phyloP scores from a whole-genome alignment of 768 basidiomycete species.

The Pisolithus orientalis region DNA sequence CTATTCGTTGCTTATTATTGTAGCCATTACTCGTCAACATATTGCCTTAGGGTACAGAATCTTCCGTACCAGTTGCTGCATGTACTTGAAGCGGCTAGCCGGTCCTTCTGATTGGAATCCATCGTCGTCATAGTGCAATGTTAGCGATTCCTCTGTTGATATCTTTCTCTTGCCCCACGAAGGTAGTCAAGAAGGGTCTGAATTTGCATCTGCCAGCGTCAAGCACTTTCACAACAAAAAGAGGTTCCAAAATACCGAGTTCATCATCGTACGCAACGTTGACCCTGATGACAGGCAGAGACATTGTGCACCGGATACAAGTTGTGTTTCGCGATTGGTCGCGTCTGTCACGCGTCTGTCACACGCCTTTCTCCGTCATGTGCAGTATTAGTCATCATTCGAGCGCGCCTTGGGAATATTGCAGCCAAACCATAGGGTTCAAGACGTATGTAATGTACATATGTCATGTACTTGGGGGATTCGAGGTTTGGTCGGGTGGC shows the following conservation, averaged over 20 bases:
- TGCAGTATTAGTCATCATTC: too few relatives aligned
- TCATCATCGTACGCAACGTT: constrained; percentile 66
- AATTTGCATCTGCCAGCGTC: constrained; percentile 55
- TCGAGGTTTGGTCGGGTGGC: too few relatives aligned
- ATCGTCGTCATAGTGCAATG: constrained; percentile 58
- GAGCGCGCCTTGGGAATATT: too few relatives aligned
- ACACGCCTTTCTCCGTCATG: constrained; percentile 3
- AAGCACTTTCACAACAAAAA: neutral
- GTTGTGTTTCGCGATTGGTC: constrained; percentile 13
- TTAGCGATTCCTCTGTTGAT: constrained; percentile 60
- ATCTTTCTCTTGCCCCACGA: constrained; percentile 59
- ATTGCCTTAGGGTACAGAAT: constrained; percentile 13
- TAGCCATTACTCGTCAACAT: constrained; percentile 9
- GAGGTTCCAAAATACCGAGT: constrained; percentile 40
- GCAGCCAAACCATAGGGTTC: too few relatives aligned
- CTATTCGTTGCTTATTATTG: constrained; percentile 69
- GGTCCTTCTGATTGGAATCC: constrained; percentile 30
- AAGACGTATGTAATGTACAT: too few relatives aligned
- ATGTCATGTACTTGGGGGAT: too few relatives aligned
- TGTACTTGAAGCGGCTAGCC: constrained; percentile 61
- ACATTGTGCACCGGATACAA: constrained; percentile 40
- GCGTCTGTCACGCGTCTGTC: constrained; percentile 25
- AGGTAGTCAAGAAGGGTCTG: constrained; percentile 62
- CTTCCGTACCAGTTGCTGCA: constrained; percentile 69
- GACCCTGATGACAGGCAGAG: constrained; percentile 55